Conservation (phyloP, 352 stramenopile genomes). For the Globisporangium iwayamae region DNA sequence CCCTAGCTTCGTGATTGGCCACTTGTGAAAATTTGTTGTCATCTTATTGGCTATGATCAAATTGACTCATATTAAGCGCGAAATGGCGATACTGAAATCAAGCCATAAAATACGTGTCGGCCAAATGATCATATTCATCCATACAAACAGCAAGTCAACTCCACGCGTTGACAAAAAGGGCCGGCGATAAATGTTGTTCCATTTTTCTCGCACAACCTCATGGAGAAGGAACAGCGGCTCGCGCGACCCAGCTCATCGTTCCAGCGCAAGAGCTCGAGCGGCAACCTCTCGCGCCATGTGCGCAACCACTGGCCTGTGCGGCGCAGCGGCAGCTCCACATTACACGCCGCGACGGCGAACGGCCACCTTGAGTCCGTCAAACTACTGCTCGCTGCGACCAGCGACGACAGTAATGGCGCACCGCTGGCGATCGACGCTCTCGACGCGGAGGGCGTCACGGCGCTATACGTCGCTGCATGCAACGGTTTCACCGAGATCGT, state of each 20-base stretch:
- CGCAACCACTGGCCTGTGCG: background rate
- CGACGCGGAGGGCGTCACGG: background rate
- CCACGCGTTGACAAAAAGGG: no score
- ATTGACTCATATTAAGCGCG: no score
- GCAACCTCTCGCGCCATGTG: background rate
- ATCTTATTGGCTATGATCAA: no score
- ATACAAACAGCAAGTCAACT: no score
- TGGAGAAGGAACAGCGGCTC: background rate
- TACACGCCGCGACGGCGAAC: constrained; percentile 9
- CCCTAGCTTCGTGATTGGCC: no score
- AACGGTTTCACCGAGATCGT: constrained; percentile 6
- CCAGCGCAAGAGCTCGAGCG: constrained; percentile 8
- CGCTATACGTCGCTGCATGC: constrained; percentile 8
- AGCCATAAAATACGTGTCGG: no score
- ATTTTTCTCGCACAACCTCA: no score
- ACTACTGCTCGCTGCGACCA: background rate
- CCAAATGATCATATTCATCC: no score
- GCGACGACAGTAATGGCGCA: background rate
- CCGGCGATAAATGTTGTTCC: no score
- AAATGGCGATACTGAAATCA: no score
- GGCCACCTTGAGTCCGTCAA: constrained; percentile 10
- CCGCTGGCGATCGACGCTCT: constrained; percentile 1
- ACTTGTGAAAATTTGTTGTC: no score
- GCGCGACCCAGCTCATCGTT: constrained; percentile 41
- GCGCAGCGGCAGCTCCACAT: background rate